Evolutionary conservation across 805 yeast species (phyloP).

Genomic region (Ogataea philodendri): DNA sequence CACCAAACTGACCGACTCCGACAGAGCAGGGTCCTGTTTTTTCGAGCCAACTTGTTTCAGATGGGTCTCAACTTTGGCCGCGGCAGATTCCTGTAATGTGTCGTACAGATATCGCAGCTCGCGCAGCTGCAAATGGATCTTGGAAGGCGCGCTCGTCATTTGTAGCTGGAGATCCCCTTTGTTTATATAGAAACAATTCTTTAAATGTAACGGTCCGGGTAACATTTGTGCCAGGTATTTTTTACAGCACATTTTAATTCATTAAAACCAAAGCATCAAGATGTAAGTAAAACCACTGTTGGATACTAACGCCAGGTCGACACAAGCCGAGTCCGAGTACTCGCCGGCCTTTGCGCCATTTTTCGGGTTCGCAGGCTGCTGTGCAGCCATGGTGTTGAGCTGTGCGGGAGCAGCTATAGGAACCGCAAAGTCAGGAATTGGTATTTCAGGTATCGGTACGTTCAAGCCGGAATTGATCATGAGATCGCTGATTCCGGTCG

Average conservation of each 20-base stretch:
- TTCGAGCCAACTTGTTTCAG: slow-evolving; percentile 12
- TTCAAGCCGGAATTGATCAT: slow-evolving; percentile 95
- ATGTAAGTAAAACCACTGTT: slow-evolving; percentile 6
- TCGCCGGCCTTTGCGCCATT: slow-evolving; percentile 95
- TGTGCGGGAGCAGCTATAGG: slow-evolving; percentile 99
- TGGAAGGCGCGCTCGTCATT: too few species aligned
- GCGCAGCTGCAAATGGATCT: slow-evolving; percentile 47
- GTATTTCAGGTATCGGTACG: slow-evolving; percentile 97
- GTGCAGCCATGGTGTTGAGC: slow-evolving; percentile 84
- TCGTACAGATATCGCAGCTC: slow-evolving; percentile 52
- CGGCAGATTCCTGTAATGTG: slow-evolving; percentile 42
- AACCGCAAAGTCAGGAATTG: slow-evolving; percentile 96
- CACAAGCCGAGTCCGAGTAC: slow-evolving; percentile 47
- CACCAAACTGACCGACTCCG: slow-evolving; percentile 39
- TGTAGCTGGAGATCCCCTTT: too few species aligned
- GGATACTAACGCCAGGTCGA: slow-evolving; percentile 20
- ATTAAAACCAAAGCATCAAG: slow-evolving; percentile 8
- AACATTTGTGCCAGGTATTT: too few species aligned
- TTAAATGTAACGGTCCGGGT: slow-evolving; percentile 7
- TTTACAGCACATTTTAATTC: slow-evolving; percentile 5
- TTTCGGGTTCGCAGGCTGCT: slow-evolving; percentile 97
- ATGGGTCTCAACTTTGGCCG: slow-evolving; percentile 40
- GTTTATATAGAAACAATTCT: slow-evolving; percentile 5
- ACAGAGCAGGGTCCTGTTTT: slow-evolving; percentile 18
- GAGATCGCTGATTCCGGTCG: slow-evolving; percentile 95